Conservation (phyloP, 2,329 filamentous ascomycete genomes). For the Lasiodiplodia gonubiensis region DNA sequence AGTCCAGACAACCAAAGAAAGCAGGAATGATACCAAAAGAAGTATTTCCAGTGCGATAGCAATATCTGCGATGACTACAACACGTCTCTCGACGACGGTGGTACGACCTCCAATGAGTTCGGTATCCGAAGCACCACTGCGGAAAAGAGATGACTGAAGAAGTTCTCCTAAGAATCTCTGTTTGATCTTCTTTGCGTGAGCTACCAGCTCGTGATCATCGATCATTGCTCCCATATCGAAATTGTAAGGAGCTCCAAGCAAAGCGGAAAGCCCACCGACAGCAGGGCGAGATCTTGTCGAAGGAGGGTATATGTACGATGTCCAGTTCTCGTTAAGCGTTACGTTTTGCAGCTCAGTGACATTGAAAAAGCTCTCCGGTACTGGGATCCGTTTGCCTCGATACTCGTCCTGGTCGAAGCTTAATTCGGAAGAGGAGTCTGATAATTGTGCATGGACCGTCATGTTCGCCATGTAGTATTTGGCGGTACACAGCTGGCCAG, state of each 20-base stretch:
- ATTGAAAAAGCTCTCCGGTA: background rate
- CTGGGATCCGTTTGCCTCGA: background rate
- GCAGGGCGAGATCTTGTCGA: background rate
- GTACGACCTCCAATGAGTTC: background rate
- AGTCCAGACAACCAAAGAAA: background rate
- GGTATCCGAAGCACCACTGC: background rate
- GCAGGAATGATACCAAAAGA: background rate
- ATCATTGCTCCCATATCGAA: background rate
- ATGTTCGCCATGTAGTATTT: background rate
- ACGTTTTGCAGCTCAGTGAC: background rate
- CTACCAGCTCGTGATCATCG: background rate
- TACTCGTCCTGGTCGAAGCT: background rate
- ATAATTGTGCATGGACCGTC: background rate
- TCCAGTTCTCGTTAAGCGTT: background rate
- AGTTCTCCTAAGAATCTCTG: constrained; percentile 34
- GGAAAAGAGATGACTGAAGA: constrained; percentile 30
- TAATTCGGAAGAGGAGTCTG: background rate
- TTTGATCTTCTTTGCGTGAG: constrained; percentile 31
- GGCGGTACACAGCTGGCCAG: background rate
- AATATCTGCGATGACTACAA: background rate
- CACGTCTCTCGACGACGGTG: background rate
- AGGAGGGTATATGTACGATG: background rate
- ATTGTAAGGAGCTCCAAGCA: background rate
- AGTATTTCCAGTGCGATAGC: background rate
- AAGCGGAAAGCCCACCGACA: background rate